phyloP scores from a whole-genome alignment of 257 asterid species.

The Solanum neorickii region DNA sequence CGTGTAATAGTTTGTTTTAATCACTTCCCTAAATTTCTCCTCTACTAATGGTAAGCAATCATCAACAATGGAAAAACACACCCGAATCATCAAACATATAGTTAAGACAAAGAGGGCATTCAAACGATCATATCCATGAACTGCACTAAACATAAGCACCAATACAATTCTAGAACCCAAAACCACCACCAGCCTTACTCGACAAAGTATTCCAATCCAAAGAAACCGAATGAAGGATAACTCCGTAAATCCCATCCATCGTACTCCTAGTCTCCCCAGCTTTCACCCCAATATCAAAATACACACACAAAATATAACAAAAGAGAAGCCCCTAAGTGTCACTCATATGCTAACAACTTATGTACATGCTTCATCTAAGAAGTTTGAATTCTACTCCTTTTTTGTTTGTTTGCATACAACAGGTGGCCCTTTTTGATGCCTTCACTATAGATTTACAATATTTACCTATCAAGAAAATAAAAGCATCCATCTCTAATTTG shows the following conservation, averaged over 20 bases:
- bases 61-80: constrained; percentile 46
- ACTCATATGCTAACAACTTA: background rate
- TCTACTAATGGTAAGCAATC: constrained; percentile 78
- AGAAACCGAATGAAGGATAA: background rate
- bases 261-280: background rate
- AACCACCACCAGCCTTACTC: background rate
- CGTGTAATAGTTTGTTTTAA: constrained; percentile 58
- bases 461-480: background rate
- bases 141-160: background rate
- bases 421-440: background rate
- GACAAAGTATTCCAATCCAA: background rate
- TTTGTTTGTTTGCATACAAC: background rate
- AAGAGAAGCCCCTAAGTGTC: background rate
- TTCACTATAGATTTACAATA: background rate
- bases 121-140: background rate
- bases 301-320: background rate
- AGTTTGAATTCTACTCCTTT: background rate
- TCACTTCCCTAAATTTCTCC: constrained; percentile 62
- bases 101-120: background rate
- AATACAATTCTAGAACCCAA: background rate
- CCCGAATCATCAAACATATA: constrained; percentile 31
- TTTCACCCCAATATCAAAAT: background rate
- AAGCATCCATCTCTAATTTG: background rate
- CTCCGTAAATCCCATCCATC: background rate
- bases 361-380: background rate